phyloP scores from a whole-genome alignment of 2,329 filamentous ascomycete species.

The Colletotrichum sp. region DNA sequence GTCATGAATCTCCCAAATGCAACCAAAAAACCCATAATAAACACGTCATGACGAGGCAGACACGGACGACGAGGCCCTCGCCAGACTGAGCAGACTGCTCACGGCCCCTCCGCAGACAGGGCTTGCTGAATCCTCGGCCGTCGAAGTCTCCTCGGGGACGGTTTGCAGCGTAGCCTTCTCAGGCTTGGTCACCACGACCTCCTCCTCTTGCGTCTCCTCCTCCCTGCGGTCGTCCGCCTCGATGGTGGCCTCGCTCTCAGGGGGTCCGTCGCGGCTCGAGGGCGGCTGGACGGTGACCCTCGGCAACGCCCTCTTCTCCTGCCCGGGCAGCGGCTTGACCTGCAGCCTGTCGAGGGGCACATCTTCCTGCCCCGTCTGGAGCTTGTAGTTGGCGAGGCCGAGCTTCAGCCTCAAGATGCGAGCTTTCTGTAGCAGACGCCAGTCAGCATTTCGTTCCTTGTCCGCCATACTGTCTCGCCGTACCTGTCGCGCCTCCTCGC shows the following conservation, averaged over 20 bases:
- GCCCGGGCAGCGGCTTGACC: conserved; percentile 34
- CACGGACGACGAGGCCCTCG: conserved; percentile 26
- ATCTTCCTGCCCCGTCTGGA: conserved; percentile 73
- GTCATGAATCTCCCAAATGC: neutral
- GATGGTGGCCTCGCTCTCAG: conserved; percentile 10
- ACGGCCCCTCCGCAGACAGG: conserved; percentile 55
- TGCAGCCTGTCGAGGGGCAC: conserved; percentile 68
- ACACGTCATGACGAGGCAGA: conserved; percentile 5
- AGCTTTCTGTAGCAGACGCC: conserved; percentile 54
- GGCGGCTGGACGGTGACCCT: conserved; percentile 21
- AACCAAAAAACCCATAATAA: neutral
- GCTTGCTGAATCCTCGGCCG: conserved; percentile 41
- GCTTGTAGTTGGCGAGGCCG: conserved; percentile 75
- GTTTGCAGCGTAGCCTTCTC: conserved; percentile 25
- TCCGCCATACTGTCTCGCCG: conserved; percentile 5
- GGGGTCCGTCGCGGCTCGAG: conserved; percentile 23
- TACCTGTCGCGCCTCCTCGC: conserved; percentile 60
- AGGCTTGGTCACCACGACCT: conserved; percentile 3
- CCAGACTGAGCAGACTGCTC: conserved; percentile 56
- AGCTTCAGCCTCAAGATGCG: conserved; percentile 73
- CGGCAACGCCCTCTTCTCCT: conserved; percentile 18
- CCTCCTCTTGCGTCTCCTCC: conserved; percentile 6
- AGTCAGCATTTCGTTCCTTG: neutral
- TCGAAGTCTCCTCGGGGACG: neutral
- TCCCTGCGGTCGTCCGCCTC: conserved; percentile 16